phyloP scores from a whole-genome alignment of 139 green algal species.

The Chlorella sorokiniana region DNA sequence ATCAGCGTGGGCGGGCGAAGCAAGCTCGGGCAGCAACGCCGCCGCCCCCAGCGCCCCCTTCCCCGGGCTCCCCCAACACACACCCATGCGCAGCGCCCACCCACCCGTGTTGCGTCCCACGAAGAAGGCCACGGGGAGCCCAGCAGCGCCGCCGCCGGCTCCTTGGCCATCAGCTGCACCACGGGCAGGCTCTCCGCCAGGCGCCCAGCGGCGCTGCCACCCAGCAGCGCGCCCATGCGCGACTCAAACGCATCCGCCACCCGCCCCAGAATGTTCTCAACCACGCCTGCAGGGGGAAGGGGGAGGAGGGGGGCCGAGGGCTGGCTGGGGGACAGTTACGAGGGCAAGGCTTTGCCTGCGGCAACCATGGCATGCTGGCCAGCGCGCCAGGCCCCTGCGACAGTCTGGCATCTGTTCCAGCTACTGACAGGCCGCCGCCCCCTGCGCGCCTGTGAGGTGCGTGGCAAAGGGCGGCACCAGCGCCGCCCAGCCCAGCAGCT shows the following conservation, averaged over 20 bases:
- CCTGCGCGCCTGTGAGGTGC: slow-evolving; percentile 22
- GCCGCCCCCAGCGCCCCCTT: neutral
- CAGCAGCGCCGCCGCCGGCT: slow-evolving; percentile 65
- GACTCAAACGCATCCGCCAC: slow-evolving; percentile 62
- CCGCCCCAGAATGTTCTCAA: slow-evolving; percentile 67
- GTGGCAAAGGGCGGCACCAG: slow-evolving; percentile 39
- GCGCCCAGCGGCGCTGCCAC: neutral
- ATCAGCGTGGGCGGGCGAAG: too few species aligned
- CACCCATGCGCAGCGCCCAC: neutral
- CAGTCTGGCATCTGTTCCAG: neutral
- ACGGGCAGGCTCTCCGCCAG: slow-evolving; percentile 43
- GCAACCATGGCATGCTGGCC: too few species aligned
- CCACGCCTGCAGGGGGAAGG: slow-evolving; percentile 53
- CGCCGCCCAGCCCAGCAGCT: slow-evolving; percentile 61
- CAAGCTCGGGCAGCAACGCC: neutral
- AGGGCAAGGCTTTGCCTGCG: too few species aligned
- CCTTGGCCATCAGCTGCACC: slow-evolving; percentile 62
- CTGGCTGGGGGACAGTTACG: too few species aligned
- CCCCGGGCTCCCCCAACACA: neutral
- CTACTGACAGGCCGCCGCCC: neutral
- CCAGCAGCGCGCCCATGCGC: slow-evolving; percentile 4
- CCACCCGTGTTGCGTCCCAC: slow-evolving; percentile 40
- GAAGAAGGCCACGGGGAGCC: slow-evolving; percentile 54
- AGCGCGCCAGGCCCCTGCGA: too few species aligned
- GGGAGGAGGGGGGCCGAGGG: too few species aligned